Base-by-base conservation (phyloP, 768 basidiomycete genomes). In the Cyathus striatus region DNA sequence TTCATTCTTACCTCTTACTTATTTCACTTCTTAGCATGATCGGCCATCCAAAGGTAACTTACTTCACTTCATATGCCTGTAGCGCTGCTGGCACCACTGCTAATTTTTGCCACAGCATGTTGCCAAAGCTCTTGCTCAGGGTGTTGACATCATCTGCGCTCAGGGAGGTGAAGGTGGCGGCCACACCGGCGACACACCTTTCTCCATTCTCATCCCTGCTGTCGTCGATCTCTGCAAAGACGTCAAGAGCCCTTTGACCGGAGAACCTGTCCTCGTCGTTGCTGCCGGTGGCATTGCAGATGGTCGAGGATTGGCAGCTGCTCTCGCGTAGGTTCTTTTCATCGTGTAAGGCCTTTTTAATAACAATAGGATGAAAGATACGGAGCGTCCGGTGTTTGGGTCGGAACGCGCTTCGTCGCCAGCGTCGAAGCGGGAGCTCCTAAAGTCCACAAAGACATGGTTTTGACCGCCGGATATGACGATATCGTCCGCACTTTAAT, bases 101-200 rank as follows among this genome's bases (percentile, higher is more conserved):
- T 48, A 20, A 14, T 18, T 21, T 32, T 38, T 14, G 21, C 16
- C 43, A 4, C 49, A 85, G 83, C 86, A 90, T 50, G 84, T 86
- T 35, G 58, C 65, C 5, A 86, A 86, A 62, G 86, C 84, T 4
- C 72, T 93, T 6, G 85, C 79, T 6, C 82, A 81, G 61, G 86
- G 90, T n/a, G 88, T 91, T 13, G 90, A 94, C 52, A 79, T 93
- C 47, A 90, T 94, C 37, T 90, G 90, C 56, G 90, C 87, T 1
- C 89, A 89, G 59, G 86, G 85, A 24, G 88, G 87, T 14, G 90
- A 91, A 62, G 90, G 89, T 16, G 90, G 90, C 21, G 90, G 90
- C 10, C 90, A 92, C 64, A 91, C 90, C 1, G 88, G 91, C 30
- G 84, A 89, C 42, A 87, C 76, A 9, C 75, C 86, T 1, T 87